These are phyloP conservation scores for Lachancea meyersii DNA, from an alignment of 805 yeast genomes.

Conservation along the genomic window DNA sequence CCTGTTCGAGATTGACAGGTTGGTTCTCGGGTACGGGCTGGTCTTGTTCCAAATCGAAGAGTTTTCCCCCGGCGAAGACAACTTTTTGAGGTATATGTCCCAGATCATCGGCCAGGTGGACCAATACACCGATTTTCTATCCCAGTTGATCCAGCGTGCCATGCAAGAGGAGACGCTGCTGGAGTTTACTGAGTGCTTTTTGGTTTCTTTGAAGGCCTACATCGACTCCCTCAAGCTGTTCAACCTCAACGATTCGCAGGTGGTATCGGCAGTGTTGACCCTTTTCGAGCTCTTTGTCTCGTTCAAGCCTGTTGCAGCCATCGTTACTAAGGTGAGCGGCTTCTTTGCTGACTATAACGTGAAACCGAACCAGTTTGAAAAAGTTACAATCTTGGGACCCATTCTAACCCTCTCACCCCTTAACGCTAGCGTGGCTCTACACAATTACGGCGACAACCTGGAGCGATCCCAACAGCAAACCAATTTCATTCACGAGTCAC, in stretches of 20 bases:
- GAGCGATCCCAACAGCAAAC: conserved; percentile 39
- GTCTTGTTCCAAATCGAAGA: conserved; percentile 67
- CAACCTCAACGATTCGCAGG: conserved; percentile 43
- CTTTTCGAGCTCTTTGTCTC: conserved; percentile 52
- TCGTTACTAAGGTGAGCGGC: conserved; percentile 50
- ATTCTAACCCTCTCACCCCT: conserved; percentile 71
- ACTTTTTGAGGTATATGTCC: conserved; percentile 19
- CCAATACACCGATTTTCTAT: conserved; percentile 42
- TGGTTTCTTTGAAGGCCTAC: conserved; percentile 30
- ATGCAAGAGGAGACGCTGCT: conserved; percentile 58
- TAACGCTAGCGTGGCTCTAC: conserved; percentile 42
- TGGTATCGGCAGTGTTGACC: conserved; percentile 48
- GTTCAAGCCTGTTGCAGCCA: conserved; percentile 55
- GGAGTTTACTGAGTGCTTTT: conserved; percentile 52
- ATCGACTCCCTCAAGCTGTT: conserved; percentile 28
- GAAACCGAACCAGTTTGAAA: conserved; percentile 51
- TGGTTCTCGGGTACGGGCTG: conserved; percentile 50
- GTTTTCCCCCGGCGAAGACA: conserved; percentile 22
- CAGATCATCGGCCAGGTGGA: conserved; percentile 29
- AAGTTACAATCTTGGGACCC: conserved; percentile 67
- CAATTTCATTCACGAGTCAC: conserved; percentile 47
- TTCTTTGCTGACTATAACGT: conserved; percentile 43
- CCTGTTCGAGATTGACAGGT: conserved; percentile 41
- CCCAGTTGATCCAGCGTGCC: conserved; percentile 51
- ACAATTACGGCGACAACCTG: conserved; percentile 38